Percentiles rank a stretch among this genome's conserved stretches.
phyloP scores from a whole-genome alignment of 1,284 basidiomycete species.

The Volvariella volvacea region DNA sequence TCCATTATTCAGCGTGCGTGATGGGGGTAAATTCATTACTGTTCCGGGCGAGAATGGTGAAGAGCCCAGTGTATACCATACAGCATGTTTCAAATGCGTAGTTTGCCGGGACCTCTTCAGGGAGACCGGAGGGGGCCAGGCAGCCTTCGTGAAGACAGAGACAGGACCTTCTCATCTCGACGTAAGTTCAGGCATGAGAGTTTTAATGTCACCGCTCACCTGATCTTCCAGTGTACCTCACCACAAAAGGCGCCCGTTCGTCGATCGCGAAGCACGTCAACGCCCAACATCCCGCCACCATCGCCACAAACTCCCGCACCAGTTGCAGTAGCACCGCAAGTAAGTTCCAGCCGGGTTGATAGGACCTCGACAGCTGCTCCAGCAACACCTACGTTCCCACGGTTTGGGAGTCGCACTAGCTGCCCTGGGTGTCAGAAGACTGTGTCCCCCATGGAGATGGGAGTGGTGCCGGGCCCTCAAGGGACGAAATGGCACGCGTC shows the following conservation, averaged over 20 bases:
- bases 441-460: constrained; percentile 76
- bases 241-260: constrained; percentile 37
- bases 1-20: constrained; percentile 48
- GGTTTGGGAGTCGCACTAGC: constrained; percentile 55
- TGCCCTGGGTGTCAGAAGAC: constrained; percentile 69
- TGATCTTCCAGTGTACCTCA: constrained; percentile 50
- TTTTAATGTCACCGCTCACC: neutral
- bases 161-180: constrained; percentile 66
- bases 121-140: constrained; percentile 52
- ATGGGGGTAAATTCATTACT: constrained; percentile 49
- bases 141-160: constrained; percentile 58
- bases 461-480: constrained; percentile 76
- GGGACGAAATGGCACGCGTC: constrained; percentile 70
- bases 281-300: constrained; percentile 11
- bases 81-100: constrained; percentile 65
- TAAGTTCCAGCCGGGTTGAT: constrained; percentile 34
- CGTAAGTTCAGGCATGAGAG: constrained; percentile 31
- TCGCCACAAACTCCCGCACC: neutral
- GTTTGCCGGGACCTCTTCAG: constrained; percentile 59
- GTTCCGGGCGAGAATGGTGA: constrained; percentile 51
- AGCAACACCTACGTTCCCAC: constrained; percentile 36
- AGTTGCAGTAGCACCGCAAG: constrained; percentile 11
- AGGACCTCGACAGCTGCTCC: constrained; percentile 33
- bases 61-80: constrained; percentile 55
- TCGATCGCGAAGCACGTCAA: constrained; percentile 18